These are phyloP conservation scores for Hanseniaspora occidentalis DNA, from an alignment of 805 yeast species.

Conservation along the genomic window DNA sequence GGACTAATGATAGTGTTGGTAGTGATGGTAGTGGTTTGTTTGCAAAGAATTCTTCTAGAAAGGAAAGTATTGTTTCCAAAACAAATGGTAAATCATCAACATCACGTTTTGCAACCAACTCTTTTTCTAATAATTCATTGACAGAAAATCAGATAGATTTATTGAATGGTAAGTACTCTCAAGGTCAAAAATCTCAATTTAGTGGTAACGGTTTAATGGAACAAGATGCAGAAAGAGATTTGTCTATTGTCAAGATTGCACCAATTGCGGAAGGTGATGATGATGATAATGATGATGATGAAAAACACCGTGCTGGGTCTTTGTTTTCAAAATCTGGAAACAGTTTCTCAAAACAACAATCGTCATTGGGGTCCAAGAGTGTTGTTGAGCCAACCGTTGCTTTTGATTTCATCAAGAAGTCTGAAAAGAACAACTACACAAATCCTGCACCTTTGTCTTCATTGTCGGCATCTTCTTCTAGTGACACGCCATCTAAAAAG, in stretches of 20 bases:
- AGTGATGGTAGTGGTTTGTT: no score
- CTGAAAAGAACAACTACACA: not conserved
- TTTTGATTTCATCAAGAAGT: conserved; percentile 19
- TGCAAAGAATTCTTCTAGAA: no score
- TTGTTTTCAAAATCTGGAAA: no score
- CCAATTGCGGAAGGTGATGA: not conserved
- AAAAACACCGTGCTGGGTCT: not conserved
- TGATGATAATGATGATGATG: not conserved
- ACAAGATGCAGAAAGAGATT: not conserved
- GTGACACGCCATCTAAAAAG: conserved; percentile 10
- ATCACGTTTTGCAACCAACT: no score
- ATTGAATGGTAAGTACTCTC: conserved; percentile 4
- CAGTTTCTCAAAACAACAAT: no score
- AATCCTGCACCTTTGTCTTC: no score
- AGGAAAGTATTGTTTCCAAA: no score
- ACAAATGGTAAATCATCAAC: not conserved
- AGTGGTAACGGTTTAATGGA: not conserved
- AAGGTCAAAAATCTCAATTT: no score
- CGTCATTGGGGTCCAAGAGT: conserved; percentile 2
- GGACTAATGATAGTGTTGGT: not conserved
- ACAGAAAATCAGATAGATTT: conserved; percentile 5
- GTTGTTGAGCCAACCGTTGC: conserved; percentile 19
- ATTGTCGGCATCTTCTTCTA: not conserved
- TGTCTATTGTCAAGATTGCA: not conserved
- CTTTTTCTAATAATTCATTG: conserved; percentile 3